phyloP scores from a whole-genome alignment of 495 filamentous ascomycete species.

The Patellaria atrata region DNA sequence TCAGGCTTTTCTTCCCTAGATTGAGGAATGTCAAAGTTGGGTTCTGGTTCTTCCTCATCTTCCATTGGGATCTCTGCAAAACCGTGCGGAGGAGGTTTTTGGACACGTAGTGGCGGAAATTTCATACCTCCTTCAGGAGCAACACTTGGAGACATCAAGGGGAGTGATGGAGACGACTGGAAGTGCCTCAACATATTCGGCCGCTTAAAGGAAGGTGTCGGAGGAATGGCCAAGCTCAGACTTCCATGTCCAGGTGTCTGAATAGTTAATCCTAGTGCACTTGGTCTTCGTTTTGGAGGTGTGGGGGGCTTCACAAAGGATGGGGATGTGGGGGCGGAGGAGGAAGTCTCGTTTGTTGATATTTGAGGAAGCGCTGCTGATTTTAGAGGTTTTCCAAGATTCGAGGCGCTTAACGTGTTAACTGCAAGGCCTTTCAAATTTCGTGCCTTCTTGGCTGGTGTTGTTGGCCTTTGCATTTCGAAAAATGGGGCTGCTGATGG shows the following conservation, averaged over 20 bases:
- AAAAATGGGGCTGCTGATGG: conserved; percentile 20
- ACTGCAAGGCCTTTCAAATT: conserved; percentile 92
- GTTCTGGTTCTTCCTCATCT: conserved; percentile 47
- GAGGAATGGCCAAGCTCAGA: conserved; percentile 25
- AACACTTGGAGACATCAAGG: conserved; percentile 42
- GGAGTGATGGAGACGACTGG: conserved; percentile 53
- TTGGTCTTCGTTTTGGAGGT: conserved; percentile 58
- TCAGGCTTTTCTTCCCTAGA: conserved; percentile 71
- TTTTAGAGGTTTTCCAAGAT: conserved; percentile 34
- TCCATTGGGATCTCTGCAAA: conserved; percentile 23
- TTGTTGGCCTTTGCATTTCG: conserved; percentile 34
- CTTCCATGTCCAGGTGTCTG: conserved; percentile 39
- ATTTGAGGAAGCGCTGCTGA: conserved; percentile 32
- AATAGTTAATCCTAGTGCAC: conserved; percentile 58
- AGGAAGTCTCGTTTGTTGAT: conserved; percentile 31
- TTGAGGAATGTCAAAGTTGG: conserved; percentile 54
- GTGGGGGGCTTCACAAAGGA: conserved; percentile 63
- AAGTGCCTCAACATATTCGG: conserved; percentile 41
- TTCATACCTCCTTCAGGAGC: conserved; percentile 51
- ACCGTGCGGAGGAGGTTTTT: conserved; percentile 16
- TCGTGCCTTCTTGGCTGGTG: conserved; percentile 57
- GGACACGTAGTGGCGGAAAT: conserved; percentile 37
- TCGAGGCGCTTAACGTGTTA: conserved; percentile 49
- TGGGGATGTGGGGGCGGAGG: conserved; percentile 71
- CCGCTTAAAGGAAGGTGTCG: conserved; percentile 25